Evolutionary conservation across 441 rosid genomes (phyloP), one percentile per base, ranked within the genome.

Genomic region (Populus hybrid): DNA sequence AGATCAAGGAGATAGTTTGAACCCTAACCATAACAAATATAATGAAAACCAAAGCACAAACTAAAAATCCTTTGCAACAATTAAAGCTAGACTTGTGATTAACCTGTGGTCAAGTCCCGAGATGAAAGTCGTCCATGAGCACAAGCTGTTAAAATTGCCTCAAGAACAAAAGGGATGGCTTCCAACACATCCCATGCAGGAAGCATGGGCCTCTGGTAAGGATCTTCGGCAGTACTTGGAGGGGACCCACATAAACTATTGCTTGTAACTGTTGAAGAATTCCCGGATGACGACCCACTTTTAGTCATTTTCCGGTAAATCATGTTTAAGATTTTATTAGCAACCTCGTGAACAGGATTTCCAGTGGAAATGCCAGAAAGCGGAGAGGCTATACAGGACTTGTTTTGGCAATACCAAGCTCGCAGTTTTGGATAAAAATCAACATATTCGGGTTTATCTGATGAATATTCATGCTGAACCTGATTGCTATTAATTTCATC

Each of bases 131-230:
- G 85, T 78, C 93, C 95, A 81, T 88, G 80, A 72, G 90, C 91
- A 85, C 95, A 91, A 76, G 95, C 93, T 70, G 88, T 89, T 82
- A 91, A 82, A 61, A 89, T 78, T 74, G 95, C 93, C 81, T 89
- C 91, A 53, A 91, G 88, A 70, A 88, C 91, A 74, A 79, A 87
- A n/a, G 95, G 95, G 30, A 83, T 72, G 38, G 95, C 93, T 83
- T 91, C 93, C 83, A 91, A 82, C 75, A 88, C 82, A 64, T 89
- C 93, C 95, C 95, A 91, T 71, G 93, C 92, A 85, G 91, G 84
- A n/a, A 88, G 86, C 73, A 85, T 66, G 38, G 91, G 93, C 76
- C 85, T 88, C 79, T 82, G 86, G 83, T 75, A 79, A 78, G 81
- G 76, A 69, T 87, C 94, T 77, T 87, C 91, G 65, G 75, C 87